Evolutionary conservation across 2,329 filamentous ascomycete species (phyloP), one percentile per base, ranked within the genome.

Genomic region (Botrytis pseudocinerea): DNA sequence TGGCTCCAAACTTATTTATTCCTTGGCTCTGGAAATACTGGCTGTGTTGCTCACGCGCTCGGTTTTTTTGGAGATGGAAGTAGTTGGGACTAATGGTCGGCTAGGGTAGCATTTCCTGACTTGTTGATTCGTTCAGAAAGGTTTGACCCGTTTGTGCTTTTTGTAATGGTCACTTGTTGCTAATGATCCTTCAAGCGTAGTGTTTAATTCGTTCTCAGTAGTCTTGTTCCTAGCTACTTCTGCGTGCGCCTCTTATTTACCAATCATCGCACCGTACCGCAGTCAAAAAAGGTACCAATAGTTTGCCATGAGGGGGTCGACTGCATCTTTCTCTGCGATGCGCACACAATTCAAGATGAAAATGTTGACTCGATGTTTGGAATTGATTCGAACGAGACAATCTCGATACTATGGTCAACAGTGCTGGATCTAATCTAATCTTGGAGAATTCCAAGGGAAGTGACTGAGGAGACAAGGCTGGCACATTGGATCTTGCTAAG

Each of bases 111-210:
- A 63, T 63, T 44, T 44, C 22, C 16, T 63, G 25, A n/a, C 16
- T 28, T 28, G 25, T 20, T 63, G 61, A 63, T 63, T 42, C 38
- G 61, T 62, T 18, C 2, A 16, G 18, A 40, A n/a, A 8, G 35
- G 22, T 62, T 62, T 40, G 22, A 25, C 60, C 60, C 60, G 60
- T 62, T 62, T 25, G 38, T 62, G 60, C 60, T 62, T 63, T 63
- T n/a, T 28, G 38, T 63, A 10, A 10, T 63, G 61, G 61, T 63
- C 38, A 63, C 60, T 62, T n/a, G 60, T 38, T 42, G 64, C 46
- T 32, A 20, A 68, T 68, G 32, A 40, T 68, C 65, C 44, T 68
- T 68, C 46, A 57, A 48, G 65, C 65, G 65, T 57, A 42, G 46
- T 68, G 32, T 68, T 35, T 35, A 28, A 68, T 35, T 61, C 35